Base-by-base conservation (phyloP, 352 stramenopile genomes). In the Phytophthora sp. region DNA sequence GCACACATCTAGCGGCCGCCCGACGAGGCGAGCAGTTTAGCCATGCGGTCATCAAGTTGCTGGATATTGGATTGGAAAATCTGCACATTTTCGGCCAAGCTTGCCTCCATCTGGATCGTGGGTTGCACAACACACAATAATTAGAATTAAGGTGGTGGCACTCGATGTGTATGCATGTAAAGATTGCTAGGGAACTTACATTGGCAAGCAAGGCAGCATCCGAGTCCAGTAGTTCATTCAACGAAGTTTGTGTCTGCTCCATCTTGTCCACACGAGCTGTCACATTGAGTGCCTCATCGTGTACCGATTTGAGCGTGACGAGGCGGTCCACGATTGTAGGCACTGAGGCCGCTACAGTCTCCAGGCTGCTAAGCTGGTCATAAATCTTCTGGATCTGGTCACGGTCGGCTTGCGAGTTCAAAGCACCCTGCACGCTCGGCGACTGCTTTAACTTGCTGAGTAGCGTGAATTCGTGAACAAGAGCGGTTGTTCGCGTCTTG, bases 391-490 rank as follows among this genome's bases (percentile, higher is more conserved):
- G 72, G 34, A 93, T 76, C 66, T 91, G 83, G 10, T 88, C 75
- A 24, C 71, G 73, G 26, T 92, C 86, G 27, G 81, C 73, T 43
- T 88, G 80, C 5, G 78, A 76, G 30, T 77, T 75, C 24, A 92
- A 66, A 5, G 77, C 70, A 17, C 67, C 70, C 44, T 92, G 80
- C 4, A 89, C 81, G 46, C 71, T 72, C 31, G 79, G 68, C 9
- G 80, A 81, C 52, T 95, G 84, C 18, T 92, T 90, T 17, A 95
- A 67, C 64, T 95, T 95, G 52, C 80, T 82, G 5, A 95, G 72
- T 34, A 92, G 60, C 31, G 78, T 88, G 38, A 95, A 81, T 21
- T 95, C 82, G 54, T 93, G 82, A 52, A 93, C 69, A 1, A 95
- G 74, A 35, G 83, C 84, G 1, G 82, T 86, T 5, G 85, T 90